Evolutionary conservation across 169 alveolate species (phyloP).

Genomic region (Plasmodium malariae): DNA sequence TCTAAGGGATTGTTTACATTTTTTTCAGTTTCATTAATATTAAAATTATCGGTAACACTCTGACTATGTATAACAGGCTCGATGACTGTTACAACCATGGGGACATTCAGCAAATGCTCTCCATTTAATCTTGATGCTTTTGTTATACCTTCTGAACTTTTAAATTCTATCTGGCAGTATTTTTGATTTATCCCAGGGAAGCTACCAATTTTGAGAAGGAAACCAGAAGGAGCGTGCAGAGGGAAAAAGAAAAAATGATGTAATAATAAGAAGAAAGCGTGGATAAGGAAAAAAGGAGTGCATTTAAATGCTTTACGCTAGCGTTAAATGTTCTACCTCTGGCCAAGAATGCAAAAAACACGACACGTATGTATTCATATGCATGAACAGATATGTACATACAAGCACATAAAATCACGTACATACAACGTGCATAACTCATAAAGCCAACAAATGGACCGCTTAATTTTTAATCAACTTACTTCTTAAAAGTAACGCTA

Average conservation of each 20-base stretch:
- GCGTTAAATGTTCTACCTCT: too few species aligned
- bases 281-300: neutral
- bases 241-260: neutral
- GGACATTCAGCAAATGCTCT: conserved; percentile 49
- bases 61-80: conserved; percentile 69
- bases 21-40: conserved; percentile 13
- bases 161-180: conserved; percentile 79
- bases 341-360: too few species aligned
- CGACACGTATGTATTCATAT: too few species aligned
- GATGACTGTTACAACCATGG: conserved; percentile 77
- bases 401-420: too few species aligned
- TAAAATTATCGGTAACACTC: conserved; percentile 12
- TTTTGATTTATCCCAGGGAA: conserved; percentile 75
- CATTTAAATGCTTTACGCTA: neutral
- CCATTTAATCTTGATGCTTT: conserved; percentile 78
- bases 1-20: neutral
- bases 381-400: neutral
- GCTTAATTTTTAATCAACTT: too few species aligned
- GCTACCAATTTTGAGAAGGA: neutral
- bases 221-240: neutral
- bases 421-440: too few species aligned
- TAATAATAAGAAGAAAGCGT: neutral
- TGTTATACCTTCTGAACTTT: conserved; percentile 78
- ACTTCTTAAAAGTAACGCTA: conserved; percentile 72
- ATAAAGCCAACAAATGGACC: too few species aligned